A percentile compares a stretch with the other conserved stretches of the same genome.
Conservation (phyloP, 2,329 filamentous ascomycete genomes). For the Harringtonia aguacate region DNA sequence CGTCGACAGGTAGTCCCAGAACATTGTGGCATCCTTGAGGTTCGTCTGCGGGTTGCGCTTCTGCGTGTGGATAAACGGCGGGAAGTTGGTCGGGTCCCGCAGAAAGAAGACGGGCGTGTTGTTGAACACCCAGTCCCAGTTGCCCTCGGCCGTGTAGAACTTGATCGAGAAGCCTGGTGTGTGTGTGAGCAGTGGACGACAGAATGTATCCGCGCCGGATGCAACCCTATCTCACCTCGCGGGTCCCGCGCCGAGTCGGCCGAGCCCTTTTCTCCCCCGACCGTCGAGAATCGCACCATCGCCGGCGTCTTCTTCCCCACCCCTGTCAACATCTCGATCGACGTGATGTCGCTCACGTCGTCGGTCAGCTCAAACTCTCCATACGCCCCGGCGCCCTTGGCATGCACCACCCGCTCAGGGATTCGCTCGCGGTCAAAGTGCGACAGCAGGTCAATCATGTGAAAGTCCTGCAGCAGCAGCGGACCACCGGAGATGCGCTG, state of each 20-base stretch:
- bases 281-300: constrained; percentile 65
- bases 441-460: constrained; percentile 51
- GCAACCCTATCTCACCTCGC: too few relatives aligned
- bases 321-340: constrained; percentile 9
- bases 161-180: constrained; percentile 63
- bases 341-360: constrained; percentile 11
- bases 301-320: constrained; percentile 40
- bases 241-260: constrained; percentile 72
- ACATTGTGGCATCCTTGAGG: constrained; percentile 56
- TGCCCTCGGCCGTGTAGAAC: constrained; percentile 65
- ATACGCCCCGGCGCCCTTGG: constrained; percentile 16
- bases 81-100: constrained; percentile 64
- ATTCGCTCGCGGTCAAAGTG: constrained; percentile 34
- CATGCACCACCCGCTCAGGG: constrained; percentile 17
- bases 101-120: constrained; percentile 73
- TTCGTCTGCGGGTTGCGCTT: constrained; percentile 66
- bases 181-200: too few relatives aligned
- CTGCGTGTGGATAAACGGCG: constrained; percentile 66
- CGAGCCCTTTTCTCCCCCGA: constrained; percentile 60
- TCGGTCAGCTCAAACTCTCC: constrained; percentile 16
- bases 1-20: constrained; percentile 46
- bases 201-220: too few relatives aligned
- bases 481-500: constrained; percentile 31
- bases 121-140: constrained; percentile 62
- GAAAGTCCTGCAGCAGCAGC: constrained; percentile 53